phyloP scores from a whole-genome alignment of 164 flowering plant genomes.

The Magnolia kwangsiensis region DNA sequence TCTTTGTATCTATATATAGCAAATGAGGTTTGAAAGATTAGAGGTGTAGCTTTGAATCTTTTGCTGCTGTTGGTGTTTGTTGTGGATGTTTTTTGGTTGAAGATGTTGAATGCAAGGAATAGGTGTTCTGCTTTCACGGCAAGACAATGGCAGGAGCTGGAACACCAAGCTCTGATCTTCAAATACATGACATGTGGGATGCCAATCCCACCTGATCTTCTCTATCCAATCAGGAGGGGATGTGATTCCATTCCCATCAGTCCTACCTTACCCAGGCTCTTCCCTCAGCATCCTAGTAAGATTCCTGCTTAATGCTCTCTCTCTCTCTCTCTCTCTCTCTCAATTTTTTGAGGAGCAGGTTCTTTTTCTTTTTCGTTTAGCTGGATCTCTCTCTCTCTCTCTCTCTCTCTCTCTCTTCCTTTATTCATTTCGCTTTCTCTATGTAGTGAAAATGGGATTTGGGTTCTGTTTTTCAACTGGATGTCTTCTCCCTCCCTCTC shows the following conservation, averaged over 20 bases:
- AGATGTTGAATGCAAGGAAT: constrained; percentile 29
- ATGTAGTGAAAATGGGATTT: constrained; percentile 5
- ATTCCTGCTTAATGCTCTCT: background rate
- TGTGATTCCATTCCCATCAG: constrained; percentile 19
- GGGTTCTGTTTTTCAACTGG: constrained; percentile 2
- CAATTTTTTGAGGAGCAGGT: no score
- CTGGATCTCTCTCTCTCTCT: background rate
- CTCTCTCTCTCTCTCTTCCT: no score
- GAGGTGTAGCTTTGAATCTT: background rate
- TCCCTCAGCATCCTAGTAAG: constrained; percentile 42
- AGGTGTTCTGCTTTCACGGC: constrained; percentile 44
- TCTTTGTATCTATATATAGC: background rate
- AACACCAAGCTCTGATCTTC: constrained; percentile 65
- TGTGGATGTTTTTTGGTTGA: background rate
- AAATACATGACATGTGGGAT: constrained; percentile 48
- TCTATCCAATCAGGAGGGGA: constrained; percentile 36
- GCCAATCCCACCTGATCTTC: constrained; percentile 54
- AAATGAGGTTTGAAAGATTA: background rate
- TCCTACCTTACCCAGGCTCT: constrained; percentile 28
- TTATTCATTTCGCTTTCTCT: background rate
- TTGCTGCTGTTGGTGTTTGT: background rate
- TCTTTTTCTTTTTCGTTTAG: background rate
- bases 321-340: background rate
- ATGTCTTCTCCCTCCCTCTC: background rate
- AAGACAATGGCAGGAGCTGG: constrained; percentile 68